A percentile compares a stretch with the other conserved stretches of the same genome.
These are phyloP conservation scores for Papiliotrema flavescens DNA, from an alignment of 1,284 basidiomycete species.

Conservation along the genomic window DNA sequence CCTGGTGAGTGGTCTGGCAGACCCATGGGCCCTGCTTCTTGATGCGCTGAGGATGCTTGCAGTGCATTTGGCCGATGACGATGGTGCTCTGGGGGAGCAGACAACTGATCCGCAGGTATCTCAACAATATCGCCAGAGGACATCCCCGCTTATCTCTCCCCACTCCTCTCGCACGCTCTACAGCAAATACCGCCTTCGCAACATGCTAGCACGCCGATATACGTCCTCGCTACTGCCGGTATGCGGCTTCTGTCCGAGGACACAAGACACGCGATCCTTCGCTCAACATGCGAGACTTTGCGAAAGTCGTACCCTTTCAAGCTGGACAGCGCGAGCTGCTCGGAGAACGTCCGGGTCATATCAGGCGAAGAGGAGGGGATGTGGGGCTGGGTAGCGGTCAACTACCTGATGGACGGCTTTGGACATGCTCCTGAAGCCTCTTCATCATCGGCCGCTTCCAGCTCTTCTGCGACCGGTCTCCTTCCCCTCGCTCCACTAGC, in stretches of 20 bases:
- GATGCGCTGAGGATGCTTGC: background rate
- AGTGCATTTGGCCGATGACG: no score
- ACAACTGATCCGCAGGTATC: slow-evolving; percentile 64
- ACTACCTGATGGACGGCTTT: slow-evolving; percentile 99
- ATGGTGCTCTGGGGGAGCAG: background rate
- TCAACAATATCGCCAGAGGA: slow-evolving; percentile 71
- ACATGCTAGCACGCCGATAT: slow-evolving; percentile 79
- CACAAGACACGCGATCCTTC: slow-evolving; percentile 69
- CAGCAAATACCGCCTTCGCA: slow-evolving; percentile 79
- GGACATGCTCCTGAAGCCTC: slow-evolving; percentile 50
- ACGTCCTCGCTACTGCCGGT: slow-evolving; percentile 93
- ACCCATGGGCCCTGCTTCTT: no score
- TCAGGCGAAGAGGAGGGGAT: slow-evolving; percentile 97
- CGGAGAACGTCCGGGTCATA: slow-evolving; percentile 87
- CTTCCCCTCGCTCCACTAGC: slow-evolving; percentile 40
- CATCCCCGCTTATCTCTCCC: slow-evolving; percentile 71
- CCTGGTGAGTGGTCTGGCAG: slow-evolving; percentile 65
- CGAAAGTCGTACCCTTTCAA: slow-evolving; percentile 58
- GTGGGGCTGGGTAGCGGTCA: slow-evolving; percentile 98
- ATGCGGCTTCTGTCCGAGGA: slow-evolving; percentile 80
- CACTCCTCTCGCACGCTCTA: slow-evolving; percentile 77
- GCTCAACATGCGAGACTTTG: slow-evolving; percentile 74
- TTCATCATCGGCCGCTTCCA: background rate
- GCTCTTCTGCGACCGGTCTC: slow-evolving; percentile 15
- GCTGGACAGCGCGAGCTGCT: slow-evolving; percentile 61